Evolutionary conservation across 2,329 filamentous ascomycete species (phyloP), one percentile per base, ranked within the genome.

Genomic region (Emmonsiellopsis sp.): DNA sequence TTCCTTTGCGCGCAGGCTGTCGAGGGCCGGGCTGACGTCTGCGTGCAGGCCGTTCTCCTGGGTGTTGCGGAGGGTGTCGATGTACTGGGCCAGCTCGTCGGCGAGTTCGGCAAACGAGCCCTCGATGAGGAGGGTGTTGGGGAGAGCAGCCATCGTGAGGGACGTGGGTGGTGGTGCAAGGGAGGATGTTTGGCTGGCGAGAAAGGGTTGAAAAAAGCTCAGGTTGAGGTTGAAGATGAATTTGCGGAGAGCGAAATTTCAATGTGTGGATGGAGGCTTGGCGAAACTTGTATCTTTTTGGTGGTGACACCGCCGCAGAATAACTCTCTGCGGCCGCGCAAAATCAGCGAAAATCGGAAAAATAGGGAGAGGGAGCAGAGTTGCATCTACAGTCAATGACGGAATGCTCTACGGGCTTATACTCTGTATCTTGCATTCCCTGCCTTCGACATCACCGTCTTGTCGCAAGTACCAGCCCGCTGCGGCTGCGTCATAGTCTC

Each of bases 11-110:
- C 72, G 70, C 59, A 76, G 69, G 55, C 70, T 66, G 63, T 76
- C 68, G 60, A 93, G 76, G 61, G 92, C 79, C 59, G 87, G 82
- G 70, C 84, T 79, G 69, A 93, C 76, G 62, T 87, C 84, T 61
- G 77, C 67, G 64, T 80, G 77, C 55, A 85, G 67, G 49, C 65
- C 71, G 51, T 71, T 73, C 59, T 79, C 79, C 58, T 81, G 78
- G 63, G 74, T 78, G 60, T 88, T 86, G 66, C 87, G 86, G 69
- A 91, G 82, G 63, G 84, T 78, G 73, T 95, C 89, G 70, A 98
- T 79, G 75, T 95, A 96, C 65, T 91, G 87, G 71, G 92, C 90
- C 78, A 98, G 87, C 77, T 98, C 93, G 73, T 88, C 85, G 66
- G 87, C 85, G 68, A 96, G 85, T 77, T 97, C 93, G 71, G 90